These are phyloP conservation scores for Raphanus sativus DNA, from an alignment of 345 rosid species.

Conservation along the genomic window DNA sequence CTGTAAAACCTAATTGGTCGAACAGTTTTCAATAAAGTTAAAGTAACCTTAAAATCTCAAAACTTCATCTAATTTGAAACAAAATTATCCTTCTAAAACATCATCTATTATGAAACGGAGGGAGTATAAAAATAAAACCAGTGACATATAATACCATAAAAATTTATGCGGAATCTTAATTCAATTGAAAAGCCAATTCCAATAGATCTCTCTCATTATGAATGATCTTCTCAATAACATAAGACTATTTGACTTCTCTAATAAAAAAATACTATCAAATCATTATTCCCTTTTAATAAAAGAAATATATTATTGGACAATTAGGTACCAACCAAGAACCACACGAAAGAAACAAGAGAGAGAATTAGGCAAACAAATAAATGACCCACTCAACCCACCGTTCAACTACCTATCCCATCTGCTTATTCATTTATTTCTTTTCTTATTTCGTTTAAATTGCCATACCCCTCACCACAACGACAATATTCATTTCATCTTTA, in stretches of 20 bases:
- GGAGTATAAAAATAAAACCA: background rate
- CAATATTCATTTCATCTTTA: slow-evolving; percentile 4
- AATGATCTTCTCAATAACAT: background rate
- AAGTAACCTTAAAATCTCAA: too few relatives aligned
- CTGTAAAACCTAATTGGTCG: too few relatives aligned
- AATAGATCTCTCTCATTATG: background rate
- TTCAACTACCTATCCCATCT: slow-evolving; percentile 28
- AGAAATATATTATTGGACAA: background rate
- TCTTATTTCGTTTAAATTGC: background rate
- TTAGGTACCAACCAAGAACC: slow-evolving; percentile 34
- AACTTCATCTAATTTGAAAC: too few relatives aligned
- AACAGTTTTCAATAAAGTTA: too few relatives aligned
- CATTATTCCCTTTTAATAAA: background rate
- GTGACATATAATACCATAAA: background rate
- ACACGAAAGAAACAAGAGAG: slow-evolving; percentile 32
- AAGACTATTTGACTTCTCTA: background rate
- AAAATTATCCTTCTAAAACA: too few relatives aligned
- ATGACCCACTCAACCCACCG: slow-evolving; percentile 28
- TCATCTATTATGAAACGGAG: too few relatives aligned
- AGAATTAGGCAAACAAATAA: slow-evolving; percentile 35
- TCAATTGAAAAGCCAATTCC: background rate
- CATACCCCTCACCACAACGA: slow-evolving; percentile 7
- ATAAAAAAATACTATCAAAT: background rate
- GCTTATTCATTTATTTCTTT: background rate
- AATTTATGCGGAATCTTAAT: background rate